Evolutionary conservation across 345 rosid genomes (phyloP).

Genomic region (Eutrema yunnanense): DNA sequence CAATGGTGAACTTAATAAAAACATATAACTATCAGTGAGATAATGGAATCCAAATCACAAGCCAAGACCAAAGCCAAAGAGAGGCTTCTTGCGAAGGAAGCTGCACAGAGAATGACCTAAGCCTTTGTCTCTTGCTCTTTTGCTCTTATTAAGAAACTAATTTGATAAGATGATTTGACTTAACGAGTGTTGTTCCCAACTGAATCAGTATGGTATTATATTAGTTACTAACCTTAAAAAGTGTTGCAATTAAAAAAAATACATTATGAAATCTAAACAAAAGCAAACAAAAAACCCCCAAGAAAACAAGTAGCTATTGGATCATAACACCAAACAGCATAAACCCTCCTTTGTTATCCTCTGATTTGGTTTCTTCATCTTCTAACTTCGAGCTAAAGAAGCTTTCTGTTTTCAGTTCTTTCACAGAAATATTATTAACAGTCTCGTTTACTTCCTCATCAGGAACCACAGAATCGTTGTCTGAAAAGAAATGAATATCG

Average conservation of each 20-base stretch:
- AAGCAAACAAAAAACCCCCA: neutral
- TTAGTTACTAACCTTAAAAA: neutral
- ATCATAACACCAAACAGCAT: conserved; percentile 51
- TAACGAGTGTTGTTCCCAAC: neutral
- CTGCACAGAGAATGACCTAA: too few relatives aligned
- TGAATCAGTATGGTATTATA: neutral
- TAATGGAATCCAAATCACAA: too few relatives aligned
- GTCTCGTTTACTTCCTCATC: neutral
- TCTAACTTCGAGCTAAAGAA: neutral
- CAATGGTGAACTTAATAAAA: too few relatives aligned
- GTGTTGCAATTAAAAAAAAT: neutral
- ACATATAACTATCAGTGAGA: too few relatives aligned
- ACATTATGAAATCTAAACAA: neutral
- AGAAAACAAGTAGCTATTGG: neutral
- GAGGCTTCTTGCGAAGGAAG: too few relatives aligned
- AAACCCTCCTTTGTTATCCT: conserved; percentile 14
- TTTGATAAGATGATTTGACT: neutral
- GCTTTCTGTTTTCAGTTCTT: neutral
- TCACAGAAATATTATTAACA: neutral
- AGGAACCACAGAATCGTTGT: neutral
- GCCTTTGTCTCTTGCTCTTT: neutral
- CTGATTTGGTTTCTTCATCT: conserved; percentile 26
- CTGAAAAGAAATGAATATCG: conserved; percentile 27
- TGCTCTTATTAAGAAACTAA: neutral
- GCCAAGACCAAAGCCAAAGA: too few relatives aligned